Evolutionary conservation across 805 yeast genomes (phyloP).

Genomic region (Geotrichum ghanense): DNA sequence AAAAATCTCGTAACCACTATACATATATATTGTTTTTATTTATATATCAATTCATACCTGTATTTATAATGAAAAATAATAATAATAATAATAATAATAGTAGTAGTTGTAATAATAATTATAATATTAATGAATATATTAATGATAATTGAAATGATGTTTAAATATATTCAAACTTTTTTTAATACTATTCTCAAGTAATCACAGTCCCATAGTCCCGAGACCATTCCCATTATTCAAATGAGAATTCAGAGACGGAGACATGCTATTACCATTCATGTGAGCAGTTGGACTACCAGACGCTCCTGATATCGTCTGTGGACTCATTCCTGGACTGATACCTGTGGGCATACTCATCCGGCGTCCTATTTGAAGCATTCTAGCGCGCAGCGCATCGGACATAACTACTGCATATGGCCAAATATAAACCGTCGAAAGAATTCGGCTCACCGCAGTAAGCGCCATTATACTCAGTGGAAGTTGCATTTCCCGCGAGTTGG

Average conservation of each 20-base stretch:
- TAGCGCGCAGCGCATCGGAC: constrained; percentile 15
- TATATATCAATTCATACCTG: too few relatives aligned
- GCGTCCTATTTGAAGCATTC: constrained; percentile 11
- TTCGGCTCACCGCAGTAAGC: constrained; percentile 13
- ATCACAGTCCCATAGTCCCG: neutral
- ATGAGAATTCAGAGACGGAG: neutral
- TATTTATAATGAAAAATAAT: too few relatives aligned
- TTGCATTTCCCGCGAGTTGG: constrained; percentile 7
- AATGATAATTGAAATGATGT: too few relatives aligned
- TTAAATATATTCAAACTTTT: neutral
- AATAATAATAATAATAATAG: too few relatives aligned
- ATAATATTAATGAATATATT: too few relatives aligned
- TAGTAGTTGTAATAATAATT: too few relatives aligned
- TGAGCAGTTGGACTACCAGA: too few relatives aligned
- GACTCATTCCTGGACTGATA: neutral
- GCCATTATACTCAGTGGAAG: constrained; percentile 12
- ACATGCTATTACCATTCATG: neutral
- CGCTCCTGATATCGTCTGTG: too few relatives aligned
- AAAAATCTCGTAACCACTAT: too few relatives aligned
- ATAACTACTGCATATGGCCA: constrained; percentile 20
- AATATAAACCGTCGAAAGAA: constrained; percentile 14
- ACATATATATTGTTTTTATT: too few relatives aligned
- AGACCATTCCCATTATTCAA: neutral
- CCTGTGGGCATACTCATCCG: neutral
- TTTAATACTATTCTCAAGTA: neutral